Evolutionary conservation across 2,329 filamentous ascomycete species (phyloP), one percentile per base, ranked within the genome.

Genomic region (Diplodia scrobiculata): DNA sequence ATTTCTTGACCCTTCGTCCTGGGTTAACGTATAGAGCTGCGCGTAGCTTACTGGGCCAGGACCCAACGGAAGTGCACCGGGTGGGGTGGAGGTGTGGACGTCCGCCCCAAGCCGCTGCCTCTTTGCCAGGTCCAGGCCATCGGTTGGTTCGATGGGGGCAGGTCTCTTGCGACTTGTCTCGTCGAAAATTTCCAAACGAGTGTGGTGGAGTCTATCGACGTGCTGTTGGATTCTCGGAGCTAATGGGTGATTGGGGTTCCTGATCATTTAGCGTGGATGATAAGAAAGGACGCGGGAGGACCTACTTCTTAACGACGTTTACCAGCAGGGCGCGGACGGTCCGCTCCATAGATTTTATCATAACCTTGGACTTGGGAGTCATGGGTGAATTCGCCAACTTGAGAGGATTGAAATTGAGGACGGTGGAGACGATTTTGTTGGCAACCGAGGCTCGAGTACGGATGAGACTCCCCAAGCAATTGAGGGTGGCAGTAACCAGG

Each of bases 271-370:
- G 52, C 10, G 13, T 25, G 19, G 7, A 21, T 17, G 19, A 14
- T 10, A 3, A 32, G 13, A 32, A 11, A 38, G 25, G 10, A n/a
- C 1, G 41, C 6, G 60, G 69, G 45, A 70, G 66, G 71, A 68
- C 82, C 70, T 82, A 91, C 89, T 87, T 86, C 80, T 94, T 94
- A 70, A 90, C 83, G 63, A 97, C 82, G 77, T 97, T 93, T 63
- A 93, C 85, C 47, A 98, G 83, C 54, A 99, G 81, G 70, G 92
- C 87, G 72, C 92, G 87, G 2, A 91, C 91, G 27, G 95, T 99
- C 75, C 96, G 92, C 77, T 97, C 94, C 87, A 99, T 95, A 5
- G 94, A 98, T 78, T 89, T 92, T 68, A 96, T 85, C 72, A 94
- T 87, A 67, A 99, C 89, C 71, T 90, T 92, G 59, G 86, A 85